phyloP scores from a whole-genome alignment of 192 early-diverging fungal species.

The Coemansia sp. region DNA sequence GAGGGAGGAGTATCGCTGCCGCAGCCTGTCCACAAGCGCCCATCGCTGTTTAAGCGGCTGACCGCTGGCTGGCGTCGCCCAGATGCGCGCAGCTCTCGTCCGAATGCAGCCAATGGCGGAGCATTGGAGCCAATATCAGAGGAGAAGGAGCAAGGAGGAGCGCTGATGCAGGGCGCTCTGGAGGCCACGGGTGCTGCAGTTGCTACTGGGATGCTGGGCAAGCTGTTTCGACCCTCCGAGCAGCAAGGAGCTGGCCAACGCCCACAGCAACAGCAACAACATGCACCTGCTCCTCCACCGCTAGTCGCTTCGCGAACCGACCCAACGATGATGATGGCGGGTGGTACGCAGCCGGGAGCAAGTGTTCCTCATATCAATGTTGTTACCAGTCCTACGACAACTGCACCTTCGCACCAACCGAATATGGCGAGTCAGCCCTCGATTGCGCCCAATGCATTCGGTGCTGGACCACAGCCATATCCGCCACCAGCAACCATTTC shows the following conservation, averaged over 20 bases:
- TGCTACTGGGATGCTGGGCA: constrained; percentile 18
- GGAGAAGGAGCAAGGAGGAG: constrained; percentile 3
- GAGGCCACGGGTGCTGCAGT: constrained; percentile 12
- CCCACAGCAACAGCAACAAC: neutral
- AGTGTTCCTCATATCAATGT: neutral
- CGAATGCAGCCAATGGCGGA: neutral
- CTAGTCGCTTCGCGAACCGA: neutral
- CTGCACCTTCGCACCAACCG: neutral
- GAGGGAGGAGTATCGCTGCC: neutral
- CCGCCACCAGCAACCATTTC: constrained; percentile 9
- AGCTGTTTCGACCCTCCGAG: constrained; percentile 20
- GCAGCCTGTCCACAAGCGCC: constrained; percentile 14
- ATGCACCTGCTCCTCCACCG: neutral
- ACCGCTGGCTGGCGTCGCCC: constrained; percentile 52
- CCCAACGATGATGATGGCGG: neutral
- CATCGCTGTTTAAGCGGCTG: constrained; percentile 48
- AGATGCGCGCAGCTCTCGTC: neutral
- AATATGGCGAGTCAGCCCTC: neutral
- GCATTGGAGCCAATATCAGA: constrained; percentile 30
- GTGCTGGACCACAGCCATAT: constrained; percentile 30
- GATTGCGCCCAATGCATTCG: neutral
- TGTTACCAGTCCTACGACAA: neutral
- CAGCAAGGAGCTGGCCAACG: neutral
- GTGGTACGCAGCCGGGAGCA: too few species aligned
- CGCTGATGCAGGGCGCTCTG: neutral